phyloP scores from a whole-genome alignment of 345 rosid genomes.

The Euphorbia peplus region DNA sequence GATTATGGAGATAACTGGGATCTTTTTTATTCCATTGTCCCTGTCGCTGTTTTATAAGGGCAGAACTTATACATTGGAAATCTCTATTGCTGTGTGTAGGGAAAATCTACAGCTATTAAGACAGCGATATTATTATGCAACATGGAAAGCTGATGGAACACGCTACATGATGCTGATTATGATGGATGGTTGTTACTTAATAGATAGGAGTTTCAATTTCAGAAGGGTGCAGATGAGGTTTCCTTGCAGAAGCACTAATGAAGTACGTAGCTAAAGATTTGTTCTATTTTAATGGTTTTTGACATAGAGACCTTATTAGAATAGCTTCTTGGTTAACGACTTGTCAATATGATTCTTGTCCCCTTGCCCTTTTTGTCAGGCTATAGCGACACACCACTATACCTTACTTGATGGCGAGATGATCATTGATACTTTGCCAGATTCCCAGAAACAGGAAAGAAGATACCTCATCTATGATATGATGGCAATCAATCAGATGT shows the following conservation, averaged over 20 bases:
- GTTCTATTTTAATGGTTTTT: conserved; percentile 3
- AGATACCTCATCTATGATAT: conserved; percentile 95
- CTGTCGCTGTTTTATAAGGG: background rate
- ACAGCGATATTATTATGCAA: conserved; percentile 94
- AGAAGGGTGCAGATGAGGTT: conserved; percentile 97
- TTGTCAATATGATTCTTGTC: conserved; percentile 19
- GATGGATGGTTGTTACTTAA: conserved; percentile 79
- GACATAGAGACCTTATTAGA: background rate
- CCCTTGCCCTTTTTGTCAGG: conserved; percentile 48
- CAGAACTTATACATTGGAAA: background rate
- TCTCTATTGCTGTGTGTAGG: conserved; percentile 41
- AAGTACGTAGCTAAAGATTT: conserved; percentile 49
- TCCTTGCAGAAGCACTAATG: conserved; percentile 65
- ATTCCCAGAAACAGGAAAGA: conserved; percentile 87
- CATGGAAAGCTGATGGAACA: conserved; percentile 99
- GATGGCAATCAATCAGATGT: conserved; percentile 68
- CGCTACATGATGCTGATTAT: conserved; percentile 96
- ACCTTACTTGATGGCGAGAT: conserved; percentile 98
- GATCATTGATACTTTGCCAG: conserved; percentile 92
- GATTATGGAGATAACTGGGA: background rate
- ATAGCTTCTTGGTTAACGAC: background rate
- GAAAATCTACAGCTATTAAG: conserved; percentile 86
- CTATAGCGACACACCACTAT: conserved; percentile 71
- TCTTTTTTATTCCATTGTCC: background rate
- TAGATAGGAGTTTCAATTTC: conserved; percentile 84